Base-by-base conservation (phyloP, 805 yeast species). In the Lipomyces chichibuensis region DNA sequence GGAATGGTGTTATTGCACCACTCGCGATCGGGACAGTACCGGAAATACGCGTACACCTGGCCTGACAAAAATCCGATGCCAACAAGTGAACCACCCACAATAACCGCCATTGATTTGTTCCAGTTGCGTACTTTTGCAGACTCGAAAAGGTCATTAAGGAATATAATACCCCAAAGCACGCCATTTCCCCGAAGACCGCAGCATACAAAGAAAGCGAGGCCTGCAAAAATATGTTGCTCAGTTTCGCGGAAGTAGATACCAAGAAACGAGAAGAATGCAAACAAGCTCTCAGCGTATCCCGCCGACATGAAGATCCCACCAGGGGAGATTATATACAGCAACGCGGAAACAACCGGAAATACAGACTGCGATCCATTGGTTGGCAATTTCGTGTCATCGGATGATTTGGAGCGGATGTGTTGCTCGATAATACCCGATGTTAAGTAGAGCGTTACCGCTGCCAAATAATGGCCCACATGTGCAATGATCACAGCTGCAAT, bases 221-320 rank as follows among this genome's bases (percentile, higher is more conserved):
- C 93, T 5, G 90, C 82, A 0, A 80, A 23, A 1, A 86, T 57
- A 33, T 65, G 63, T 14, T 39, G 53, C 3, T 73, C 65, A 1
- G 70, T 66, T 64, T 84, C 85, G 65, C 92, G 81, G 1, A 85
- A 72, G 33, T 77, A 81, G 52, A 92, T 72, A 0, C 90, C 94
- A 0, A 76, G 6, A 56, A 89, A 85, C 39, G 90, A 80, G 54
- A 87, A 76, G 14, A 87, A 77, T 29, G 91, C 88, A 51, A 92
- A 87, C 20, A 84, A 71, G 25, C 92, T 84, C 77, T 94, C 99
- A 0, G 96, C 82, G 76, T 93, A 94, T 1, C 90, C 86, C 0
- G 87, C 84, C 0, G 89, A 81, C 53, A 91, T 79, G 74, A 92
- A 94, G 0, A 92, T 83, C 0, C 97, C 97, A 0, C 91, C 92